Evolutionary conservation across 371 early-diverging fungal genomes (phyloP).

Genomic region (Syncephalastrum racemosum): DNA sequence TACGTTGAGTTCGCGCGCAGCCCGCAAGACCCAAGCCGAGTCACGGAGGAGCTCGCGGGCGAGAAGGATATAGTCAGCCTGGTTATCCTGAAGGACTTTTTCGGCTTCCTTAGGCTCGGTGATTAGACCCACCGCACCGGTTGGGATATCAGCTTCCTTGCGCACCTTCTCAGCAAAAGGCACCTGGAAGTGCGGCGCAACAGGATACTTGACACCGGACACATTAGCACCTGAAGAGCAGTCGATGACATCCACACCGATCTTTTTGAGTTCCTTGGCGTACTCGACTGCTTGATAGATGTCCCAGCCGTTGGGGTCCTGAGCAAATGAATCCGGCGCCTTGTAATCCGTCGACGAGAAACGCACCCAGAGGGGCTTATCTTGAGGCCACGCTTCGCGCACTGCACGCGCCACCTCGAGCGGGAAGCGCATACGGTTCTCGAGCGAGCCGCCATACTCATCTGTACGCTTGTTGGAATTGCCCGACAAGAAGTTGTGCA

Average conservation of each 20-base stretch:
- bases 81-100: slow-evolving; percentile 56
- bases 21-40: slow-evolving; percentile 20
- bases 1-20: slow-evolving; percentile 64
- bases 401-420: slow-evolving; percentile 65
- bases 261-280: slow-evolving; percentile 49
- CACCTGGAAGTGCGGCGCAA: slow-evolving; percentile 69
- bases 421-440: slow-evolving; percentile 73
- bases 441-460: slow-evolving; percentile 77
- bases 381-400: slow-evolving; percentile 69
- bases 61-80: slow-evolving; percentile 76
- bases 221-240: slow-evolving; percentile 69
- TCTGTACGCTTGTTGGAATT: slow-evolving; percentile 83
- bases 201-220: slow-evolving; percentile 48
- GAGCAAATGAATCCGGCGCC: slow-evolving; percentile 27
- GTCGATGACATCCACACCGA: slow-evolving; percentile 80
- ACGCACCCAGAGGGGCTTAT: slow-evolving; percentile 82
- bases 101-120: slow-evolving; percentile 67
- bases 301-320: slow-evolving; percentile 54
- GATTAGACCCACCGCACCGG: slow-evolving; percentile 79
- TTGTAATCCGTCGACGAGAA: slow-evolving; percentile 72
- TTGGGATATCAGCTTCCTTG: slow-evolving; percentile 53
- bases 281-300: slow-evolving; percentile 65
- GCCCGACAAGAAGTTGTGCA: slow-evolving; percentile 80
- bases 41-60: slow-evolving; percentile 79
- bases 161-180: slow-evolving; percentile 64